Base-by-base conservation (phyloP, 1,284 basidiomycete species). In the Acaromyces ingoldii region DNA sequence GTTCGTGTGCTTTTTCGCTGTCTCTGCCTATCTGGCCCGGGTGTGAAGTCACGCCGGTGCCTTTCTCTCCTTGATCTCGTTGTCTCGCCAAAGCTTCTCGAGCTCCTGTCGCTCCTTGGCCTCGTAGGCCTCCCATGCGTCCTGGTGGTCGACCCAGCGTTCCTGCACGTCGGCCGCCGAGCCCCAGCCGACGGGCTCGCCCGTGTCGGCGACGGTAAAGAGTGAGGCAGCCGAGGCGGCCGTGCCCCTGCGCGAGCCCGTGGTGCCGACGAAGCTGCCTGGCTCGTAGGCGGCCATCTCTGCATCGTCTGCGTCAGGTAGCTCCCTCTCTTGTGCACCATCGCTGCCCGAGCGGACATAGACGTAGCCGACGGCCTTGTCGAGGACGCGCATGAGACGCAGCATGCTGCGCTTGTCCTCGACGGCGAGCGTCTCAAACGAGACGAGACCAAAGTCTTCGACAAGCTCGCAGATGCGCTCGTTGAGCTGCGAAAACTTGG, bases 401-500 rank as follows among this genome's bases (percentile, higher is more conserved):
- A 67, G 60, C 72, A 75, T 75, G 17, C 62, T 66, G 6, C 57
- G 60, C 38, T 65, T 58, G 49, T 75, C 72, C 41, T 74, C 72
- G 6, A 74, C 69, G 0, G 91, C 92, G 0, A 99, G 81, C 0
- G 95, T 98, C 78, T 98, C 93, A 67, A 99, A 98, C 0, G 88
- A 87, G 24, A 98, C 91, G 10, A 97, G 82, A n/a, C 85, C 82
- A 75, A 86, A 97, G 72, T 97, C 93, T 73, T 97, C 91, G 31
- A 98, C 84, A 21, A 98, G 77, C 29, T 89, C 91, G 58, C 89
- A 87, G 71, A 97, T 86, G 0, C 88, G 86, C 80, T 86, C 84
- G 75, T 96, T 98, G 39, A 98, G 79, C 31, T 31, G 45, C 1
- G 47, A 28, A 25, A 52, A 52, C 21, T 30, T 28, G n/a, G 50